Percentiles rank a stretch among this genome's conserved stretches.
phyloP scores from a whole-genome alignment of 78 protist genomes.

The Speleostelium caveatum region DNA sequence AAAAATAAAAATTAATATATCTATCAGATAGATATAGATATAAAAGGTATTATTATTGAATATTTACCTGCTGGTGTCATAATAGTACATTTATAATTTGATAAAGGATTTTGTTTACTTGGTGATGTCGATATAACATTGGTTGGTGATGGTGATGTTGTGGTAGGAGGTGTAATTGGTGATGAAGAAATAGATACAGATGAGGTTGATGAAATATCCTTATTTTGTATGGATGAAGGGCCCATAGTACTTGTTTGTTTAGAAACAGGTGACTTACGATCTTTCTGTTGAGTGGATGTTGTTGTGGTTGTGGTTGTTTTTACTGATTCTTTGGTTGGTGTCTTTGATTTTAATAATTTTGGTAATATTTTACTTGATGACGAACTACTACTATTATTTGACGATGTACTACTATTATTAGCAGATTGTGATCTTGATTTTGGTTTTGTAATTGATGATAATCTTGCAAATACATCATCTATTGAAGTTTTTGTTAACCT shows the following conservation, averaged over 20 bases:
- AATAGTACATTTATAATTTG: constrained; percentile 34
- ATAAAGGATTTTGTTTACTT: not conserved
- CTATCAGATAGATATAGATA: too few relatives aligned
- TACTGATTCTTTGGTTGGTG: not conserved
- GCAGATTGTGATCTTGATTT: constrained; percentile 55
- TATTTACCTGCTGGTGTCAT: constrained; percentile 64
- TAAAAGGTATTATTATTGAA: too few relatives aligned
- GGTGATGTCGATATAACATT: not conserved
- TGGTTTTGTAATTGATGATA: constrained; percentile 38
- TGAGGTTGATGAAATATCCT: not conserved
- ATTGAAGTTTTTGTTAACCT: constrained; percentile 8
- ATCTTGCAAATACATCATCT: constrained; percentile 75
- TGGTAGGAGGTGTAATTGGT: not conserved
- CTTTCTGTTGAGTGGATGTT: not conserved
- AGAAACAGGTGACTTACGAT: constrained; percentile 6
- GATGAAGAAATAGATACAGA: constrained; percentile 31
- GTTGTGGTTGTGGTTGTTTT: not conserved
- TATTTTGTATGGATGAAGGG: not conserved
- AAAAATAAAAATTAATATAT: too few relatives aligned
- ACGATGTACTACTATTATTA: not conserved
- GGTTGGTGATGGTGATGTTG: constrained; percentile 13
- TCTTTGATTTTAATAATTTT: constrained; percentile 9
- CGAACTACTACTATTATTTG: not conserved
- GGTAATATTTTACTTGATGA: not conserved
- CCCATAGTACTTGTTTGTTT: constrained; percentile 2